Evolutionary conservation across 2,329 filamentous ascomycete species (phyloP).

Genomic region (Ophiostoma perfectum): DNA sequence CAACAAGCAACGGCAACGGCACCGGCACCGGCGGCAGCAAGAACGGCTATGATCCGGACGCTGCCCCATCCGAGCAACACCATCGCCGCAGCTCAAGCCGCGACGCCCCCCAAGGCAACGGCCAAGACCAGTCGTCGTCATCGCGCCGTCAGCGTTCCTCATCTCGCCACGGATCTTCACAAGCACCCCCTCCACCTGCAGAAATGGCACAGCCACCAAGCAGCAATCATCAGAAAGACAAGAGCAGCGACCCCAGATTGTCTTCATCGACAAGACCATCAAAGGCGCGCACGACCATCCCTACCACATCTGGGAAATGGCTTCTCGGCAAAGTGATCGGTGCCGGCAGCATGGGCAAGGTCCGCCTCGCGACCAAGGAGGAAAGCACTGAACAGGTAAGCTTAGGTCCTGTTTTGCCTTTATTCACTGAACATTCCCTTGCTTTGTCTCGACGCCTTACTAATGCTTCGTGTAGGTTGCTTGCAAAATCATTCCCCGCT

Average conservation of each 20-base stretch:
- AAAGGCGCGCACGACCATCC: conserved; percentile 73
- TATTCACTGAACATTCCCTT: background rate
- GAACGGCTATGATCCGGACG: conserved; percentile 20
- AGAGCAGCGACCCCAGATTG: conserved; percentile 41
- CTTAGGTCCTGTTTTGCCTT: too few relatives aligned
- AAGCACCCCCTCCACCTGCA: conserved; percentile 34
- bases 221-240: conserved; percentile 28
- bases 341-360: conserved; percentile 97
- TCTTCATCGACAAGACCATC: conserved; percentile 46
- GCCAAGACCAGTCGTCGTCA: conserved; percentile 47
- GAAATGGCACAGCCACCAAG: background rate
- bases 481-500: conserved; percentile 92
- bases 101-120: conserved; percentile 42
- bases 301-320: conserved; percentile 87
- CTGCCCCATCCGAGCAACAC: conserved; percentile 18
- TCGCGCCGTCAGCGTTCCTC: conserved; percentile 47
- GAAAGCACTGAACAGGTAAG: conserved; percentile 85
- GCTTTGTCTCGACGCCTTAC: conserved; percentile 17
- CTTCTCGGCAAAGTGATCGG: conserved; percentile 94
- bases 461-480: conserved; percentile 58
- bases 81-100: conserved; percentile 50
- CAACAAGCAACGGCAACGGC: conserved; percentile 16
- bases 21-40: conserved; percentile 15
- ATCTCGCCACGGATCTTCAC: conserved; percentile 20
- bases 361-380: conserved; percentile 87